phyloP scores from a whole-genome alignment of 2,329 filamentous ascomycete species.

The Microcyclospora tardicrescens region DNA sequence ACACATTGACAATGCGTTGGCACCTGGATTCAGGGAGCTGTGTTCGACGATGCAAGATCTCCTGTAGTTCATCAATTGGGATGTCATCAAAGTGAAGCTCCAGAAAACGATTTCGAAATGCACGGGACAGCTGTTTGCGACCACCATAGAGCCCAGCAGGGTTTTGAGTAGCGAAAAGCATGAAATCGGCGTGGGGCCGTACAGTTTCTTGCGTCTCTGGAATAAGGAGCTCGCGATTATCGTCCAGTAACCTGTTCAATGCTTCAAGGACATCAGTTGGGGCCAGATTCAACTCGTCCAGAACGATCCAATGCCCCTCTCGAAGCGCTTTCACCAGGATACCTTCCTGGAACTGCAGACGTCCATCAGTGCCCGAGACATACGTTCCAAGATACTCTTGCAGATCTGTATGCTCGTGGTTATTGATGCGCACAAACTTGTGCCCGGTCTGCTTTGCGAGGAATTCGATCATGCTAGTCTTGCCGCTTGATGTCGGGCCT shows the following conservation, averaged over 20 bases:
- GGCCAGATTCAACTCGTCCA: constrained; percentile 93
- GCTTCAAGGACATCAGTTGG: constrained; percentile 95
- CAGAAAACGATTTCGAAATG: constrained; percentile 92
- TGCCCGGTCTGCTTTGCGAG: constrained; percentile 94
- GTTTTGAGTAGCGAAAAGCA: constrained; percentile 97
- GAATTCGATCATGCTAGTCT: constrained; percentile 99
- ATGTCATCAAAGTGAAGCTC: constrained; percentile 98
- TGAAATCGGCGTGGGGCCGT: constrained; percentile 84
- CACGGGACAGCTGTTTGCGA: constrained; percentile 80
- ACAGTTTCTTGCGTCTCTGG: constrained; percentile 94
- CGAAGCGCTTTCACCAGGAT: constrained; percentile 83
- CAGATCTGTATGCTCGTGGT: constrained; percentile 95
- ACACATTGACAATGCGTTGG: constrained; percentile 79
- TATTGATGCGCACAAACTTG: constrained; percentile 96
- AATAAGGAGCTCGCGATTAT: constrained; percentile 89
- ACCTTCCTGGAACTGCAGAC: constrained; percentile 82
- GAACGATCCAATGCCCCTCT: constrained; percentile 92
- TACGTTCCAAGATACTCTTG: constrained; percentile 97
- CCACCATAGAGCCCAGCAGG: constrained; percentile 91
- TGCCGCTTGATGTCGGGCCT: constrained; percentile 91
- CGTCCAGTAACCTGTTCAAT: constrained; percentile 85
- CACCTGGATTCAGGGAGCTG: constrained; percentile 87
- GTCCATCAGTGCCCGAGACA: constrained; percentile 71
- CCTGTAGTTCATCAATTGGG: constrained; percentile 82
- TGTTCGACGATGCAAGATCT: constrained; percentile 77